Percentiles rank a stretch among this genome's conserved stretches.
These are phyloP conservation scores for Dryadomyces sulphureus DNA, from an alignment of 2,329 filamentous ascomycete species.

Conservation along the genomic window DNA sequence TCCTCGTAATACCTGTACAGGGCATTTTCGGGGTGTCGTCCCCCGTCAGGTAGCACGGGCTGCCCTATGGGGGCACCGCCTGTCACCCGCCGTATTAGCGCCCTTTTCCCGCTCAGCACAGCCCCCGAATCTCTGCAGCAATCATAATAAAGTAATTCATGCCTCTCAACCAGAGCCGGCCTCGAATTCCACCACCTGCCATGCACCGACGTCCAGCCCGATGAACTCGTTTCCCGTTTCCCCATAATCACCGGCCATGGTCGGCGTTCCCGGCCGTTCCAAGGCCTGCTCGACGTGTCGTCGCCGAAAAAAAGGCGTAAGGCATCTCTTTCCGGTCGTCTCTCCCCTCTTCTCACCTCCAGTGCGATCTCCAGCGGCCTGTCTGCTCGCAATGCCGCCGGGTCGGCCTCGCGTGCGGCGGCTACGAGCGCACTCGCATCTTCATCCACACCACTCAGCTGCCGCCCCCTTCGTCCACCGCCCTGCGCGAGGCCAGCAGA, in stretches of 20 bases:
- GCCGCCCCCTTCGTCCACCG: background rate
- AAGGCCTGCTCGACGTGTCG: constrained; percentile 12
- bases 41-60: too few species aligned
- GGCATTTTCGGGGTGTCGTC: too few species aligned
- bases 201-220: too few species aligned
- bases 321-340: background rate
- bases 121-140: too few species aligned
- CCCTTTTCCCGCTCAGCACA: too few species aligned
- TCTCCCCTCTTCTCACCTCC: background rate
- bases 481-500: constrained; percentile 5
- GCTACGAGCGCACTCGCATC: constrained; percentile 13
- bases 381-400: constrained; percentile 12
- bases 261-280: constrained; percentile 12
- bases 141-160: too few species aligned
- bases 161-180: too few species aligned
- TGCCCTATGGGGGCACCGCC: too few species aligned
- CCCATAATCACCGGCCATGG: constrained; percentile 7
- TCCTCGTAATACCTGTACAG: too few species aligned
- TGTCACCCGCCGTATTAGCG: too few species aligned
- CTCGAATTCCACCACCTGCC: too few species aligned
- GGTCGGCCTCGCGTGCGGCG: constrained; percentile 11
- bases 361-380: constrained; percentile 14
- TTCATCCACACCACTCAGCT: constrained; percentile 12
- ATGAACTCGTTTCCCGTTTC: too few species aligned
- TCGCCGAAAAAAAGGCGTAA: constrained; percentile 12